These are phyloP conservation scores for Ganoderma resinaceum DNA, from an alignment of 1,284 basidiomycete genomes.

Conservation along the genomic window DNA sequence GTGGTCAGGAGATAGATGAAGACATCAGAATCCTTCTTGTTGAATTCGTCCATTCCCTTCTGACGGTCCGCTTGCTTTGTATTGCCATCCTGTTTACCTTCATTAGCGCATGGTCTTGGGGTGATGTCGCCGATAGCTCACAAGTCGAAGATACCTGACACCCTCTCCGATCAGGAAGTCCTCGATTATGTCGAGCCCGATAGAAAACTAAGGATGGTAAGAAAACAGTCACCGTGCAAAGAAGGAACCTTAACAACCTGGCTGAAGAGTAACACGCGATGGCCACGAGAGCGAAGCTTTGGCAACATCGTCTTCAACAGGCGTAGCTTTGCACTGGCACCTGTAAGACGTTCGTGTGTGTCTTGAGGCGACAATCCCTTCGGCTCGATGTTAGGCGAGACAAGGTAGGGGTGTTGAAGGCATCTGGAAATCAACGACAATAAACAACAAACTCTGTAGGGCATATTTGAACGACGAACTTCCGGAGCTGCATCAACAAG, in stretches of 20 bases:
- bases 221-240: not conserved
- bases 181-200: conserved; percentile 90
- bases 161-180: conserved; percentile 93
- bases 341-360: conserved; percentile 82
- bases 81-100: conserved; percentile 77
- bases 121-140: conserved; percentile 45
- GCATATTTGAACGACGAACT: conserved; percentile 52
- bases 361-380: conserved; percentile 64
- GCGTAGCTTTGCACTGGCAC: conserved; percentile 88
- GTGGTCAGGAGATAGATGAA: conserved; percentile 95
- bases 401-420: conserved; percentile 91
- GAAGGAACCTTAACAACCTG: conserved; percentile 67
- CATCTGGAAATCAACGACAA: conserved; percentile 53
- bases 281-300: conserved; percentile 88
- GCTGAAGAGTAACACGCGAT: conserved; percentile 96
- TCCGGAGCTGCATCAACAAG: conserved; percentile 86
- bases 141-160: conserved; percentile 90
- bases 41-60: conserved; percentile 94
- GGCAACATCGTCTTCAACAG: conserved; percentile 86
- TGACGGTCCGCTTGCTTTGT: conserved; percentile 90
- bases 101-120: no score
- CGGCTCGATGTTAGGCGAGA: conserved; percentile 84
- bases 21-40: conserved; percentile 84
- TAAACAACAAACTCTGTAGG: not conserved
- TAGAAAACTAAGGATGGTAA: conserved; percentile 74